A percentile compares a stretch with the other conserved stretches of the same genome.
These are phyloP conservation scores for Stephanodiscus triporus DNA, from an alignment of 108 stramenopile genomes.

Conservation along the genomic window DNA sequence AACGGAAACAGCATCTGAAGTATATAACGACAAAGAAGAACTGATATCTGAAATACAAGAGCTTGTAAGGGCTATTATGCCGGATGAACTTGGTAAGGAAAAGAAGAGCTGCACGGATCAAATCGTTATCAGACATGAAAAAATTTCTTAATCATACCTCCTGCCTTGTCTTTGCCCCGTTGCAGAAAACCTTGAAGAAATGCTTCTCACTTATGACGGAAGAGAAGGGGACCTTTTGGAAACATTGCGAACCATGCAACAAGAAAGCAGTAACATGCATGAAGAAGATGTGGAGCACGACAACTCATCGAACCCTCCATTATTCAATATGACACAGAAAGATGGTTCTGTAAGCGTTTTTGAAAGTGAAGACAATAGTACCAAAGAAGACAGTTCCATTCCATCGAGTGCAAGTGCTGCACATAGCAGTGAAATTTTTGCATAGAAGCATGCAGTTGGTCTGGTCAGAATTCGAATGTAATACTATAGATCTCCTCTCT, in stretches of 20 bases:
- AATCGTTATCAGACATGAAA: background rate
- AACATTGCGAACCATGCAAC: slow-evolving; percentile 65
- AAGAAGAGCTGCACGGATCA: slow-evolving; percentile 10
- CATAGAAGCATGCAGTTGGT: no score
- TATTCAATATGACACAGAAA: background rate
- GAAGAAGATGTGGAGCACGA: background rate
- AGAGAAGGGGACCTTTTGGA: slow-evolving; percentile 60
- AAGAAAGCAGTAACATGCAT: slow-evolving; percentile 22
- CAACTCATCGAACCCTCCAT: background rate
- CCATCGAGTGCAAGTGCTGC: no score
- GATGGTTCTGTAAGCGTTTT: background rate
- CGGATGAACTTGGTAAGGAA: slow-evolving; percentile 50
- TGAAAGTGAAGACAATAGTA: background rate
- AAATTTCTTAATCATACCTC: slow-evolving; percentile 2
- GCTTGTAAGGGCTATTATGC: slow-evolving; percentile 59
- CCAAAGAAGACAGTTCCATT: no score
- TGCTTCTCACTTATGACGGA: slow-evolving; percentile 58
- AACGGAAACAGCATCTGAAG: background rate
- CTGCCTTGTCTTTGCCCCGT: background rate
- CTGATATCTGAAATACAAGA: slow-evolving; percentile 47
- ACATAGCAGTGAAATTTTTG: no score
- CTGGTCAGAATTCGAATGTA: no score
- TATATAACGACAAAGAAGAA: background rate
- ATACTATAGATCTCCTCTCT: no score
- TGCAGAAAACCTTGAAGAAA: slow-evolving; percentile 62